Conservation (phyloP, 768 basidiomycete genomes). For the Imleria badia region DNA sequence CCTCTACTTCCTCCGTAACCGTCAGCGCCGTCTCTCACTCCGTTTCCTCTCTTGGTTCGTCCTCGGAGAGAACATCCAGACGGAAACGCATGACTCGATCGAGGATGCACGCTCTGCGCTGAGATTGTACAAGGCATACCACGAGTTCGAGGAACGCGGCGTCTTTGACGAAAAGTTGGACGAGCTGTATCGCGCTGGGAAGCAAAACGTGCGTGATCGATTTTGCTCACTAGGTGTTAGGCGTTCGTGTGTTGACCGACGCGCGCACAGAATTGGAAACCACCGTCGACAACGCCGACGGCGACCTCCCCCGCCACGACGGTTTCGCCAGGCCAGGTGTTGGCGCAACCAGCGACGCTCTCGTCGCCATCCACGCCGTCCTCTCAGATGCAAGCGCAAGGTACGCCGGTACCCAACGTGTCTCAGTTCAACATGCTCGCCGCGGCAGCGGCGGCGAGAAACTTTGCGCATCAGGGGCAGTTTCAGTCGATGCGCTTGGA, state of each 20-base stretch:
- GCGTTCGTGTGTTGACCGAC: background rate
- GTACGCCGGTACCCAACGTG: slow-evolving; percentile 4
- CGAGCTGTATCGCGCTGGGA: slow-evolving; percentile 75
- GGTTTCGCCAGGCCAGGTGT: background rate
- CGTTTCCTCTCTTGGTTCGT: slow-evolving; percentile 95
- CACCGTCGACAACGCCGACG: slow-evolving; percentile 35
- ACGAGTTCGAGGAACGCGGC: slow-evolving; percentile 70
- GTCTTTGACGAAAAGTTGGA: slow-evolving; percentile 88
- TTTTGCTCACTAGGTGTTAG: background rate
- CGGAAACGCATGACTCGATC: slow-evolving; percentile 95
- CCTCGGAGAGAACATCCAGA: slow-evolving; percentile 89
- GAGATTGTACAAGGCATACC: slow-evolving; percentile 79
- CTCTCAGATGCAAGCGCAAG: background rate
- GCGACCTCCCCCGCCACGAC: slow-evolving; percentile 1
- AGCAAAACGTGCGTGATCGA: slow-evolving; percentile 58
- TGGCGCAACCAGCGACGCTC: background rate
- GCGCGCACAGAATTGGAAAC: slow-evolving; percentile 52
- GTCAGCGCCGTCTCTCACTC: slow-evolving; percentile 86
- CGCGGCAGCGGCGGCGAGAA: slow-evolving; percentile 23
- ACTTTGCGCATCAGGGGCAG: slow-evolving; percentile 21
- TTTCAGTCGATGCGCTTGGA: slow-evolving; percentile 25
- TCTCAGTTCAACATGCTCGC: slow-evolving; percentile 32
- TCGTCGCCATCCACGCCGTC: slow-evolving; percentile 5
- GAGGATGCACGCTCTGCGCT: slow-evolving; percentile 92
- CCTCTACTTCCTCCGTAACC: slow-evolving; percentile 80